Evolutionary conservation across 2,329 filamentous ascomycete species (phyloP), one percentile per base, ranked within the genome.

Genomic region (Fusarium clavum): DNA sequence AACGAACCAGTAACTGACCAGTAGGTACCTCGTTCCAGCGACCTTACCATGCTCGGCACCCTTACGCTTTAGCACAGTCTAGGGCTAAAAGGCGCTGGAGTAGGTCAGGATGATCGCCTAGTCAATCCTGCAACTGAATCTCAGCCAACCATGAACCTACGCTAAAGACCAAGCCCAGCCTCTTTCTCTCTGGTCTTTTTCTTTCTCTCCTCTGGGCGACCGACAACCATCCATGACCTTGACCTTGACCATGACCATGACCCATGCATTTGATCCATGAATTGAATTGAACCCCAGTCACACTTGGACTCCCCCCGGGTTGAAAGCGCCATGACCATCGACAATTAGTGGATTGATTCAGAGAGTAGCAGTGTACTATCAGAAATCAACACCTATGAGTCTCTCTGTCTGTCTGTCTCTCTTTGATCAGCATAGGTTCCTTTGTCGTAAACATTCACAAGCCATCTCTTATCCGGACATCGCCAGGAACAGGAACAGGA

Each of bases 271-370:
- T 34, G 24, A 44, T 53, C 20, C 34, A 38, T 38, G 34, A 38
- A 38, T 38, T 38, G 34, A 38, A 47, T 57, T 40, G 55, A 30
- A 57, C 40, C 54, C 60, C 43, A 24, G 38, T 68, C 57, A 65
- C 44, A 43, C 54, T 66, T 57, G 61, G 41, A 43, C 54, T 58
- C 56, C 67, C 71, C 70, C 47, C 18, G 51, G 58, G 41, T 34
- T 65, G 58, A 49, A 63, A 70, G 70, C 68, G 72, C 72, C 56
- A 64, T 52, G 32, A 52, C 32, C 49, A 47, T 70, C 57, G 60
- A 67, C 60, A 59, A 59, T 63, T 69, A 60, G 70, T 72, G 64
- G 44, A 27, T 41, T 20, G 6, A 53, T 27, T 29, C 13, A 38
- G 34, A n/a, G 18, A 38, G 2, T 38, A n/a, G 18, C 18, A 38